Evolutionary conservation across 1,284 basidiomycete genomes (phyloP), one percentile per base, ranked within the genome.

Genomic region (Ganoderma meredithae): DNA sequence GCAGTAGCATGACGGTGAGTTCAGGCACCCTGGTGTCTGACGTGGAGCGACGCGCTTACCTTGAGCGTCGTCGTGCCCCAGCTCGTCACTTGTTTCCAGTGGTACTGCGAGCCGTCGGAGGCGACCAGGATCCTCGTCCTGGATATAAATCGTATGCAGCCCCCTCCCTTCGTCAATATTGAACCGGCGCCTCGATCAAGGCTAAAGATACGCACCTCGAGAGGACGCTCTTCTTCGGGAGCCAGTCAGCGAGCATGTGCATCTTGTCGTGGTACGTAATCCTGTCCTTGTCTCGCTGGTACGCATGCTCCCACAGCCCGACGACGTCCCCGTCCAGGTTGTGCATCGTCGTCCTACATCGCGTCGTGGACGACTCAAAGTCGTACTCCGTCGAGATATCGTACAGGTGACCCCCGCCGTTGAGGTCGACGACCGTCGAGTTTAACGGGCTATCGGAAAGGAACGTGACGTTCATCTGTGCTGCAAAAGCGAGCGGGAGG

Each of bases 401-500:
- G 41, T 63, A 70, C 41, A 61, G 60, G 67, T 53, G 66, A 44
- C 12, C 53, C 31, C 65, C 65, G 52, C 43, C 44, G 25, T 22
- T 31, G 61, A 63, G 60, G 65, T 67, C 53, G 53, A 67, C 31
- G 61, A 67, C 62, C 5, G 56, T 44, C n/a, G 60, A 58, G 62
- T 63, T 67, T 22, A 62, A 31, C 7, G 65, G 65, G 56, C 49
- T 67, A 41, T 67, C 60, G 53, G 65, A 67, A 33, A 62, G 60
- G 41, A 67, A 67, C 7, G 65, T 58, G 22, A 63, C 58, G 52
- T 67, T 59, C 65, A 67, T 67, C n/a, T 44, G 31, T 33, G 56
- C 33, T 53, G 49, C 15, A 53, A n/a, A 53, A 53, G 49, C 10
- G 25, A 27, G 49, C 25, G 9, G 13, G 49, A 31, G 13, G 27